These are phyloP conservation scores for Selaginella moellendorffii DNA, from an alignment of 75 land plant species.

Conservation along the genomic window DNA sequence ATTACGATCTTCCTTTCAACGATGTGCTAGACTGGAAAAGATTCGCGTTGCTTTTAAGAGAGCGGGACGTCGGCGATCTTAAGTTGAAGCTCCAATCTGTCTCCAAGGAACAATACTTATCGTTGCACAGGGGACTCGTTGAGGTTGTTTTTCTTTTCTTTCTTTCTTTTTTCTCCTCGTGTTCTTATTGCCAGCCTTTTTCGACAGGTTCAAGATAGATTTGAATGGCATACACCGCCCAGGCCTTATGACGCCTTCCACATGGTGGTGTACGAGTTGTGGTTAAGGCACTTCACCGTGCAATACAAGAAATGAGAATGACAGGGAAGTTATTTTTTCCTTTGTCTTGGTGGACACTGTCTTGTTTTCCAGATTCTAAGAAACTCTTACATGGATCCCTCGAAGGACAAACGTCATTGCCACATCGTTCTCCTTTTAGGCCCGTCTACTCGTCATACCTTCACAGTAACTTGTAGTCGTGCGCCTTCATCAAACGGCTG, in stretches of 20 bases:
- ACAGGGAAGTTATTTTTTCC: too few relatives aligned
- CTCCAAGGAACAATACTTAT: background rate
- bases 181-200: background rate
- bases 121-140: background rate
- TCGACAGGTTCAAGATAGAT: slow-evolving; percentile 52
- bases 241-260: slow-evolving; percentile 49
- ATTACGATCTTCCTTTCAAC: slow-evolving; percentile 9
- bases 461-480: too few relatives aligned
- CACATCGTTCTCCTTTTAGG: too few relatives aligned
- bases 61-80: background rate
- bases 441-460: too few relatives aligned
- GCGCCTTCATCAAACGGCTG: too few relatives aligned
- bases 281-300: slow-evolving; percentile 50
- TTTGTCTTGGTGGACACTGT: too few relatives aligned
- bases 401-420: too few relatives aligned
- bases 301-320: slow-evolving; percentile 28
- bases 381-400: too few relatives aligned
- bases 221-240: slow-evolving; percentile 41
- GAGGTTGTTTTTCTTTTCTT: background rate
- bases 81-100: background rate
- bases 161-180: too few relatives aligned
- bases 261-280: slow-evolving; percentile 69
- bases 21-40: slow-evolving; percentile 3
- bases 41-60: slow-evolving; percentile 3
- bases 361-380: too few relatives aligned